A percentile compares a stretch with the other conserved stretches of the same genome.
Conservation (phyloP, 2,329 filamentous ascomycete genomes). For the Exserohilum rostratum region DNA sequence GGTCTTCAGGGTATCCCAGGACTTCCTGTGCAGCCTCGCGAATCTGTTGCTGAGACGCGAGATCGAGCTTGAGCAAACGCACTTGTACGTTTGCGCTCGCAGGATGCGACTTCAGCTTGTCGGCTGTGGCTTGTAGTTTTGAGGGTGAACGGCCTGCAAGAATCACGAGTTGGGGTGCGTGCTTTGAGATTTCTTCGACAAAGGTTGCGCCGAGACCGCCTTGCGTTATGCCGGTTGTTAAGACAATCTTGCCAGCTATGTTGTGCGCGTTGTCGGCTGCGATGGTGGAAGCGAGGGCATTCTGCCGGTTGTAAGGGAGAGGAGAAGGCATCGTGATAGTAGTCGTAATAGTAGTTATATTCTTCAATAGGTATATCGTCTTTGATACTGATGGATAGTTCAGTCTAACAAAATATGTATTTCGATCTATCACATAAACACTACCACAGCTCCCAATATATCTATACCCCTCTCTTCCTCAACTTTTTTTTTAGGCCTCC, state of each 20-base stretch:
- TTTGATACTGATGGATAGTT: neutral
- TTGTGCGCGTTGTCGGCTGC: conserved; percentile 50
- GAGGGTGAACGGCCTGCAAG: conserved; percentile 51
- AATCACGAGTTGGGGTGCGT: conserved; percentile 36
- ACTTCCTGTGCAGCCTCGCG: conserved; percentile 44
- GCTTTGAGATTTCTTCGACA: conserved; percentile 34
- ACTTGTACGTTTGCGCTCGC: conserved; percentile 43
- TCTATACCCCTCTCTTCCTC: neutral
- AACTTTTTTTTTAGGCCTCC: no score
- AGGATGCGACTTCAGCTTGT: conserved; percentile 39
- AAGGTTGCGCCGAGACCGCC: conserved; percentile 39
- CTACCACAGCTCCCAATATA: no score
- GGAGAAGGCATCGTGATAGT: conserved; percentile 13
- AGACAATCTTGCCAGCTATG: conserved; percentile 53
- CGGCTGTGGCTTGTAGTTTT: conserved; percentile 51
- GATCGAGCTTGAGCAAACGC: conserved; percentile 43
- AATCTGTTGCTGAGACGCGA: conserved; percentile 45
- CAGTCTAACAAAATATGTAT: no score
- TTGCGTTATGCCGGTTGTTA: conserved; percentile 45
- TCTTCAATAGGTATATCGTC: neutral
- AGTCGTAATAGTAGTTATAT: neutral
- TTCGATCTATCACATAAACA: no score
- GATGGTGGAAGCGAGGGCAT: conserved; percentile 37
- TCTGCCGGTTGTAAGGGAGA: conserved; percentile 30
- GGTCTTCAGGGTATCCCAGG: conserved; percentile 32